phyloP scores from a whole-genome alignment of 2,329 filamentous ascomycete genomes.

The Didymella keratinophila region DNA sequence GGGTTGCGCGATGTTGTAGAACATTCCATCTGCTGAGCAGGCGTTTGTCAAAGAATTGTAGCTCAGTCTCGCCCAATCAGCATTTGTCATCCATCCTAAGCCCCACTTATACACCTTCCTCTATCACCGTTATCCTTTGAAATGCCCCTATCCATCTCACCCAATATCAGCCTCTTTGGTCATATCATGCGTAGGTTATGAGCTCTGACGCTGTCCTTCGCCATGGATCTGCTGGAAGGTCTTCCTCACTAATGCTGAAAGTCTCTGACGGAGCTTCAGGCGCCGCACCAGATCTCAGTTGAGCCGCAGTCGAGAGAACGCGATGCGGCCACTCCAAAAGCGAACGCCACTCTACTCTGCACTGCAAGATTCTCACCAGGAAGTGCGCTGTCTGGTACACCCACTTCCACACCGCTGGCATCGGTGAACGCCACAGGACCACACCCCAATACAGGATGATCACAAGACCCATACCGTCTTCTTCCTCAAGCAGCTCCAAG shows the following conservation, averaged over 20 bases:
- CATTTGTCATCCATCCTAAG: slow-evolving; percentile 34
- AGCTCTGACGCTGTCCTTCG: background rate
- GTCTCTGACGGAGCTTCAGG: background rate
- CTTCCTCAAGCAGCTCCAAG: background rate
- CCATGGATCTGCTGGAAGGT: background rate
- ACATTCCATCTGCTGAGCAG: slow-evolving; percentile 16
- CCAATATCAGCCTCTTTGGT: too few species aligned
- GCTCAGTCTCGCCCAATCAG: slow-evolving; percentile 18
- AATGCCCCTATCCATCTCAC: background rate
- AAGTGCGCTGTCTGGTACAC: background rate
- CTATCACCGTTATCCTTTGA: background rate
- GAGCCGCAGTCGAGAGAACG: background rate
- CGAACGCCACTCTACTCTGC: background rate
- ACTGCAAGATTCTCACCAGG: background rate
- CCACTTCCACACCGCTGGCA: background rate
- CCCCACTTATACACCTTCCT: background rate
- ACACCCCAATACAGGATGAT: background rate
- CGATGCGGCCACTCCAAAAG: background rate
- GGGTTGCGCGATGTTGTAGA: slow-evolving; percentile 16
- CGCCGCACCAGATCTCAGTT: background rate
- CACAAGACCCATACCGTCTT: background rate
- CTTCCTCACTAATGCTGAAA: background rate
- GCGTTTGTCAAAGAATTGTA: slow-evolving; percentile 1
- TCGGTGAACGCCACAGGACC: background rate
- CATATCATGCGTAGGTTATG: background rate